Percentiles rank a stretch among this genome's conserved stretches.
phyloP scores from a whole-genome alignment of 441 rosid genomes.

The Bocquillonia castaneifolia region DNA sequence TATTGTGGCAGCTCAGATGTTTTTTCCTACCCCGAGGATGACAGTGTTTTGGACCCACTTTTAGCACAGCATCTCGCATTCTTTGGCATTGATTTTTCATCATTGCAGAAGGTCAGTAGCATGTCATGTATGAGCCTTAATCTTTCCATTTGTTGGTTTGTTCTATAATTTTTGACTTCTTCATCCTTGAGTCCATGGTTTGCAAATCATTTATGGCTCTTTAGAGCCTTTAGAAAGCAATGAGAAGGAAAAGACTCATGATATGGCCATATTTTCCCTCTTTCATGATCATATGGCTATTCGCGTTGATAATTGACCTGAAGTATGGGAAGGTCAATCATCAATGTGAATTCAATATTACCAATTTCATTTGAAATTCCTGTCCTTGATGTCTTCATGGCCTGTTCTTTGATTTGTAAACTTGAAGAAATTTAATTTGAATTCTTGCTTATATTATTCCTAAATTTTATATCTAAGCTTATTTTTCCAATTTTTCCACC shows the following conservation, averaged over 20 bases:
- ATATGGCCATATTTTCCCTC: too few relatives aligned
- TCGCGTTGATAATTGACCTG: not conserved
- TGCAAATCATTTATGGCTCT: not conserved
- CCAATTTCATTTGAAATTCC: not conserved
- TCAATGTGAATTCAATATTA: not conserved
- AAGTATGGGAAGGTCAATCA: not conserved
- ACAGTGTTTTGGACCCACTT: conserved; percentile 81
- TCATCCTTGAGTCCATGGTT: not conserved
- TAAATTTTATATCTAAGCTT: not conserved
- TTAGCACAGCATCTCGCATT: conserved; percentile 87
- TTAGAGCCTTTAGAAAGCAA: not conserved
- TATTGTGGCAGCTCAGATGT: conserved; percentile 93
- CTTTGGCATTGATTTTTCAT: conserved; percentile 94
- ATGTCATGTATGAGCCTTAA: not conserved
- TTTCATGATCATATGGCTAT: not conserved
- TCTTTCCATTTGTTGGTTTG: not conserved
- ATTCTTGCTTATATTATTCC: not conserved
- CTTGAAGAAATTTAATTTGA: not conserved
- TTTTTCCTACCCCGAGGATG: conserved; percentile 93
- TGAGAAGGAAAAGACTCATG: not conserved
- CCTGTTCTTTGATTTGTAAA: not conserved
- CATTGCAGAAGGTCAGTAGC: conserved; percentile 74
- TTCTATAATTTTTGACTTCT: not conserved
- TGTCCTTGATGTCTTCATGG: not conserved
- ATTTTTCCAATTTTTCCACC: not conserved